Conservation (phyloP, 2,329 filamentous ascomycete species). For the Colletotrichum sp. region DNA sequence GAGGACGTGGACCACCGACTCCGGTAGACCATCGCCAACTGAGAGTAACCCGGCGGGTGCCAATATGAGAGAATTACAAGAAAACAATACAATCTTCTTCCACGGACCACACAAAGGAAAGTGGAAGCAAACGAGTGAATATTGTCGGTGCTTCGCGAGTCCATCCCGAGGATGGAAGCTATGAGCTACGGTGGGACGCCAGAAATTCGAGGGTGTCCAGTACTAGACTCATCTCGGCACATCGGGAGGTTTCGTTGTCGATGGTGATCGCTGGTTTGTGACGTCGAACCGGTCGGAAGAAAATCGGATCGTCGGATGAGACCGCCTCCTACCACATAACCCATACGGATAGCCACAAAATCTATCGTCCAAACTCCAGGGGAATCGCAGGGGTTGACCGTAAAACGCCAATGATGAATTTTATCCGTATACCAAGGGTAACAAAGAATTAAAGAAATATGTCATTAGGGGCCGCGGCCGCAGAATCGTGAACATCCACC, state of each 20-base stretch:
- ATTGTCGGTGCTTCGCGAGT: neutral
- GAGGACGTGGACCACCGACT: neutral
- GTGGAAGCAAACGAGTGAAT: neutral
- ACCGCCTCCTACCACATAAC: neutral
- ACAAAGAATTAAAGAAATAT: constrained; percentile 26
- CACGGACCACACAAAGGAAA: neutral
- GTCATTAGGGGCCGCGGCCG: constrained; percentile 20
- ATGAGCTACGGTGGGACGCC: neutral
- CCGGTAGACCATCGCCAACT: neutral
- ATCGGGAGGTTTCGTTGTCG: neutral
- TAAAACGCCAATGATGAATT: constrained; percentile 22
- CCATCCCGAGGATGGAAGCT: neutral
- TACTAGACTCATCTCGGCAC: neutral
- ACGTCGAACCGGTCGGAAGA: neutral
- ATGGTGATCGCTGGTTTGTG: neutral
- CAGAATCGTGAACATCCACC: neutral
- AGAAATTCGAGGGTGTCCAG: neutral
- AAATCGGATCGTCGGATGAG: neutral
- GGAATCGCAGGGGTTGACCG: constrained; percentile 10
- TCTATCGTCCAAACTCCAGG: constrained; percentile 22
- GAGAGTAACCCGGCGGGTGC: neutral
- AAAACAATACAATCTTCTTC: neutral
- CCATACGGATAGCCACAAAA: constrained; percentile 1
- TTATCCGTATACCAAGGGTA: constrained; percentile 25
- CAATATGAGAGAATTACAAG: neutral